Percentiles rank a stretch among this genome's conserved stretches.
These are phyloP conservation scores for Claviceps humidiphila DNA, from an alignment of 2,329 filamentous ascomycete species.

Conservation along the genomic window DNA sequence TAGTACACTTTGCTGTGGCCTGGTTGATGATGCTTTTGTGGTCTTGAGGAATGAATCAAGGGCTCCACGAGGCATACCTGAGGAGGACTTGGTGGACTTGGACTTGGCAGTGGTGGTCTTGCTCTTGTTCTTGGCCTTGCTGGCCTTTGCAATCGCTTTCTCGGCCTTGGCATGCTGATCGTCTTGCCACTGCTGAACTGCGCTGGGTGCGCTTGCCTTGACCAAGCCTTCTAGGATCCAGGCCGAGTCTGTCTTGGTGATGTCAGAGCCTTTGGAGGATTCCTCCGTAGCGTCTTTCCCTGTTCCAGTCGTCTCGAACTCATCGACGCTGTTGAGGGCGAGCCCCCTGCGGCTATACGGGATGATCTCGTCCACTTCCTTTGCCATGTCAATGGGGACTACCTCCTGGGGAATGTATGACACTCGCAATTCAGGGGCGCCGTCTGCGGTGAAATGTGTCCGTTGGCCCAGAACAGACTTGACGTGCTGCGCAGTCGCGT, in stretches of 20 bases:
- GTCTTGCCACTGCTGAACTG: conserved; percentile 17
- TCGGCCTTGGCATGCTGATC: conserved; percentile 10
- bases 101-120: conserved; percentile 10
- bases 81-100: conserved; percentile 9
- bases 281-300: conserved; percentile 14
- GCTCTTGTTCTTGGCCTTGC: conserved; percentile 5
- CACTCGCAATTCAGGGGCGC: conserved; percentile 62
- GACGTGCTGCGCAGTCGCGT: conserved; percentile 35
- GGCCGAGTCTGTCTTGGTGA: conserved; percentile 41
- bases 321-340: conserved; percentile 54
- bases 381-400: conserved; percentile 62
- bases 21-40: conserved; percentile 19
- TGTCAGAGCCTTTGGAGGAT: conserved; percentile 42
- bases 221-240: conserved; percentile 27
- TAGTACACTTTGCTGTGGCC: neutral
- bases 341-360: conserved; percentile 37
- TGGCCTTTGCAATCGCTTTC: conserved; percentile 11
- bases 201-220: conserved; percentile 12
- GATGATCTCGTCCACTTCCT: conserved; percentile 53
- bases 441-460: conserved; percentile 61
- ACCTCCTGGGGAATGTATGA: conserved; percentile 64
- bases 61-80: conserved; percentile 15
- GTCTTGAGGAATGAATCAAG: conserved; percentile 29
- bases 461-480: conserved; percentile 55
- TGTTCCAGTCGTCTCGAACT: conserved; percentile 30